Percentiles rank a stretch among this genome's conserved stretches.
Evolutionary conservation across 192 early-diverging fungal species (phyloP).

Genomic region (Rhizophagus clarus): DNA sequence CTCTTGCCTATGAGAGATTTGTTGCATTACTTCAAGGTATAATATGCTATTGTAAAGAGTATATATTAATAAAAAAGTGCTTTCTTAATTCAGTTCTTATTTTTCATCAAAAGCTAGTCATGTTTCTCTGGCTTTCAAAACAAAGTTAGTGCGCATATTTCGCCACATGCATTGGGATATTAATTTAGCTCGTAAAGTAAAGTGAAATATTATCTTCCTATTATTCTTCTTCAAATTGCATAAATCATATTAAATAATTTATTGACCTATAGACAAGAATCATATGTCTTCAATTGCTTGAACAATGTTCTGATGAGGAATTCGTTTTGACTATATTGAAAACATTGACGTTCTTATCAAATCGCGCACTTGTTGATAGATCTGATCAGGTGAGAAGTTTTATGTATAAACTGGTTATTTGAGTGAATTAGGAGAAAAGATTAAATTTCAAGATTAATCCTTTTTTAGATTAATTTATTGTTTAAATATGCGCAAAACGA

Average conservation of each 20-base stretch:
- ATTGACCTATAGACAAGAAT: not conserved
- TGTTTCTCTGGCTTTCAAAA: not conserved
- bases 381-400: slow-evolving; percentile 1
- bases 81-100: not conserved
- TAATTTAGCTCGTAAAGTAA: slow-evolving; percentile 16
- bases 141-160: slow-evolving; percentile 22
- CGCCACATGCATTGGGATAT: slow-evolving; percentile 27
- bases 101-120: not conserved
- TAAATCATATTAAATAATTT: not conserved
- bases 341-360: slow-evolving; percentile 25
- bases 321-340: not conserved
- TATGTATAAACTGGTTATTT: not conserved
- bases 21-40: slow-evolving; percentile 6
- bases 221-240: not conserved
- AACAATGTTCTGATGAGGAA: not conserved
- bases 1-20: slow-evolving; percentile 14
- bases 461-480: slow-evolving; percentile 16
- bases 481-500: not conserved
- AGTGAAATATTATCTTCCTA: not conserved
- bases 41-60: not conserved
- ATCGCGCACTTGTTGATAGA: slow-evolving; percentile 13
- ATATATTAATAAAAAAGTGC: not conserved
- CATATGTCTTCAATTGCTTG: slow-evolving; percentile 19
- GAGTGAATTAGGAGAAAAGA: not conserved
- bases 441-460: not conserved